Evolutionary conservation across 306 rosid species (phyloP).

Genomic region (Vigna hirtella): DNA sequence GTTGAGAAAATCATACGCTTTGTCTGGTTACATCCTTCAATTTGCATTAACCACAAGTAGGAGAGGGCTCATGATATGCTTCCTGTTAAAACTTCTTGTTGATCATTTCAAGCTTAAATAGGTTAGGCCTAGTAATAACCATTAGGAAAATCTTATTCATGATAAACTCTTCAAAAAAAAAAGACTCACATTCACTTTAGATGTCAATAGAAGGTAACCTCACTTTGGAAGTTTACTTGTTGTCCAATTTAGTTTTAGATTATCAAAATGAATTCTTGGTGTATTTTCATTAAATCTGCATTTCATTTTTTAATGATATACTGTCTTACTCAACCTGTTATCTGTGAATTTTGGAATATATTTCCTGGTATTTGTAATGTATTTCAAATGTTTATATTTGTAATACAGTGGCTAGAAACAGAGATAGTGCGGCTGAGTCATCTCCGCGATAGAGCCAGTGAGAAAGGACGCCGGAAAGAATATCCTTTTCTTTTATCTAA

Average conservation of each 20-base stretch:
- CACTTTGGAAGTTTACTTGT: constrained; percentile 16
- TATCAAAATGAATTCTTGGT: constrained; percentile 27
- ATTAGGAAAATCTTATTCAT: constrained; percentile 6
- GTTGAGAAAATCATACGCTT: constrained; percentile 6
- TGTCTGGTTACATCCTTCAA: constrained; percentile 10
- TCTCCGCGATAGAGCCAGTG: constrained; percentile 99
- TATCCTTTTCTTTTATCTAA: constrained; percentile 69
- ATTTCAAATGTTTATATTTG: constrained; percentile 41
- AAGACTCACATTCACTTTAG: constrained; percentile 27
- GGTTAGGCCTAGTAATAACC: not conserved
- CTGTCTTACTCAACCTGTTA: constrained; percentile 2
- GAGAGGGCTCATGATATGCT: constrained; percentile 21
- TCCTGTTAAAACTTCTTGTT: not conserved
- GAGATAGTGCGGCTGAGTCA: constrained; percentile 90
- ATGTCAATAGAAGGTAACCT: constrained; percentile 12
- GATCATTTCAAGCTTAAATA: constrained; percentile 8
- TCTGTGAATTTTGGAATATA: constrained; percentile 22
- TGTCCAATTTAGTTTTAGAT: constrained; percentile 2
- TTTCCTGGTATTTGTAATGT: constrained; percentile 27
- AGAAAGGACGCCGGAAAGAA: constrained; percentile 92
- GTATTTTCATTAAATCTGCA: constrained; percentile 16
- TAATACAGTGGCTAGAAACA: constrained; percentile 88
- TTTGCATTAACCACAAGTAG: not conserved
- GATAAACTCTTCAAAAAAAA: not conserved
- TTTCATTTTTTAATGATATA: constrained; percentile 25